Conservation (phyloP, 768 basidiomycete genomes). For the Russula griseocarnosa region DNA sequence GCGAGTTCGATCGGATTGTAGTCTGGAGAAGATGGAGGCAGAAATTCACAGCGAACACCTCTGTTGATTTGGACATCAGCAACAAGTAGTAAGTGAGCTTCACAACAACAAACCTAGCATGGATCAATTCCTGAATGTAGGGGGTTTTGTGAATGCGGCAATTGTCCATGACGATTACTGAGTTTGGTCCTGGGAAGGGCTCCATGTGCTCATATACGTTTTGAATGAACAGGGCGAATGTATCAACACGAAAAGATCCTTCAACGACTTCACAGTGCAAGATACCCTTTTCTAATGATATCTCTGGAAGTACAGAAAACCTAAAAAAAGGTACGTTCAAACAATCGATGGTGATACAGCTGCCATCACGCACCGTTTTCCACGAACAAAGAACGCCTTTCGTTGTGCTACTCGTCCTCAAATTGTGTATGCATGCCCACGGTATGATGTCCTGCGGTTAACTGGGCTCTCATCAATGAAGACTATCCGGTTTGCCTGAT, state of each 20-base stretch:
- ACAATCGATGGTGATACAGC: too few species aligned
- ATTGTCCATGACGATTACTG: background rate
- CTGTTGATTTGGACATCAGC: background rate
- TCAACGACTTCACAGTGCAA: background rate
- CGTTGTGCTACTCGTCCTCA: too few species aligned
- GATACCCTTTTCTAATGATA: too few species aligned
- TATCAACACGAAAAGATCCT: background rate
- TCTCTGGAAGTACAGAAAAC: too few species aligned
- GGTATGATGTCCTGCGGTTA: too few species aligned
- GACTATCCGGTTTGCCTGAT: too few species aligned
- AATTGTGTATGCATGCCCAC: too few species aligned
- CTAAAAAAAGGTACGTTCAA: too few species aligned
- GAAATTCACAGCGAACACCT: background rate
- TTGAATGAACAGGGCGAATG: background rate
- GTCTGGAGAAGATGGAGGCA: background rate
- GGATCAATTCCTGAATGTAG: background rate
- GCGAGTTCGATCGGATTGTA: background rate
- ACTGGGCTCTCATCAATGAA: too few species aligned
- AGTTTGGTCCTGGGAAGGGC: background rate
- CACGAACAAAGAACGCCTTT: too few species aligned
- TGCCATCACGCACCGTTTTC: too few species aligned
- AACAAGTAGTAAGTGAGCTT: too few species aligned
- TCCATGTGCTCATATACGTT: background rate
- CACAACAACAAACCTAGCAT: background rate
- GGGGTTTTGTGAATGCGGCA: background rate